Percentiles rank a stretch among this genome's conserved stretches.
These are phyloP conservation scores for Maudiozyma serrabonitensis DNA, from an alignment of 805 yeast species.

Conservation along the genomic window DNA sequence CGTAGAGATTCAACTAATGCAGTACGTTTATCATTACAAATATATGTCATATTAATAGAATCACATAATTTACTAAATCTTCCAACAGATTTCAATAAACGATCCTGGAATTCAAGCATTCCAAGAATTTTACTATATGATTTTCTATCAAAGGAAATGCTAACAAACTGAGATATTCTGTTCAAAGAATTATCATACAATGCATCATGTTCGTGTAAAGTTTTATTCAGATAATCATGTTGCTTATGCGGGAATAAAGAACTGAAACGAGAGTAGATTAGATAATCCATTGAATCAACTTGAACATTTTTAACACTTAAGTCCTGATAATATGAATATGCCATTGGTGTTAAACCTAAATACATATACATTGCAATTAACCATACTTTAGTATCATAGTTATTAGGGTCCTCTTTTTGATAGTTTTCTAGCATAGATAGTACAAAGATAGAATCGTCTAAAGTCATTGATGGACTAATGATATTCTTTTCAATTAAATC, in stretches of 20 bases:
- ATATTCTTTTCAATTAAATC: slow-evolving; percentile 38
- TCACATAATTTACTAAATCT: slow-evolving; percentile 28
- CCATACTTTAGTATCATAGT: slow-evolving; percentile 66
- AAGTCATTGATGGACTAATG: slow-evolving; percentile 3
- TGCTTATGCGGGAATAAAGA: slow-evolving; percentile 36
- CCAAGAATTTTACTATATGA: slow-evolving; percentile 61
- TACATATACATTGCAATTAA: slow-evolving; percentile 51
- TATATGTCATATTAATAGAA: slow-evolving; percentile 18
- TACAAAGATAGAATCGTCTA: slow-evolving; percentile 30
- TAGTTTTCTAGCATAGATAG: slow-evolving; percentile 52
- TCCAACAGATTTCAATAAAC: slow-evolving; percentile 42
- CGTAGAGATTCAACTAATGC: slow-evolving; percentile 11
- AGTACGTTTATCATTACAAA: slow-evolving; percentile 25
- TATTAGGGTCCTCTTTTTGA: slow-evolving; percentile 49
- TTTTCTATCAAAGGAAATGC: slow-evolving; percentile 45
- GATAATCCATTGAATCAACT: slow-evolving; percentile 55
- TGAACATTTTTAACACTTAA: slow-evolving; percentile 69
- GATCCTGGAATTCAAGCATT: slow-evolving; percentile 48
- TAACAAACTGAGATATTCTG: slow-evolving; percentile 41
- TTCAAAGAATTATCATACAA: slow-evolving; percentile 45
- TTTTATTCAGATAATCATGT: slow-evolving; percentile 18
- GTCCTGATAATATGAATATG: slow-evolving; percentile 40
- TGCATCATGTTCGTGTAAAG: slow-evolving; percentile 32
- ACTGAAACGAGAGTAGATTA: slow-evolving; percentile 40
- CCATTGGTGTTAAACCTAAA: slow-evolving; percentile 45